Percentiles rank a stretch among this genome's conserved stretches.
Conservation (phyloP, 306 rosid genomes). For the Echinosophora koreensis region DNA sequence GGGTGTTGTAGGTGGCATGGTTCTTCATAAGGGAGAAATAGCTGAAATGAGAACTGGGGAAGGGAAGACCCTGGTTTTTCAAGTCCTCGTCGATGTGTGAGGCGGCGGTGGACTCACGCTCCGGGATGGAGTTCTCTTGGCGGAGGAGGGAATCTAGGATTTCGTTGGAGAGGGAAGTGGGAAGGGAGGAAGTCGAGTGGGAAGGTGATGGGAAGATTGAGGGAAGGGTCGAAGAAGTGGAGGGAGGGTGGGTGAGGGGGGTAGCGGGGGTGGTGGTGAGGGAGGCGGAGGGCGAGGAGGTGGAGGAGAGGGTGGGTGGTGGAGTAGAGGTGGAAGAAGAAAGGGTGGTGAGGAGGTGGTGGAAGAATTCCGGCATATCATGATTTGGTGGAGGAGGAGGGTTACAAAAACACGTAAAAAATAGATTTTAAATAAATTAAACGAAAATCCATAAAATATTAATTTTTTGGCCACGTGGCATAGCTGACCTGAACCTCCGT, state of each 20-base stretch:
- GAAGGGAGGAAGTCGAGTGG: conserved; percentile 80
- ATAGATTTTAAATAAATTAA: too few species aligned
- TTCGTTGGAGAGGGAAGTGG: conserved; percentile 61
- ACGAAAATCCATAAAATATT: too few species aligned
- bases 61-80: conserved; percentile 80
- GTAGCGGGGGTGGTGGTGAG: conserved; percentile 48
- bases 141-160: too few species aligned
- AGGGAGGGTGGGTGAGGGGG: conserved; percentile 48
- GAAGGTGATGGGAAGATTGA: conserved; percentile 65
- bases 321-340: conserved; percentile 68
- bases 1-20: conserved; percentile 80
- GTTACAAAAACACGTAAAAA: too few species aligned
- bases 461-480: too few species aligned
- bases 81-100: too few species aligned
- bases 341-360: conserved; percentile 66
- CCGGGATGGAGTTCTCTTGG: too few species aligned
- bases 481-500: too few species aligned
- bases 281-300: conserved; percentile 81
- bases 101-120: too few species aligned
- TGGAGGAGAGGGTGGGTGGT: conserved; percentile 58
- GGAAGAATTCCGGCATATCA: conserved; percentile 75
- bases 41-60: conserved; percentile 99
- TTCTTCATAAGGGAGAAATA: conserved; percentile 96
- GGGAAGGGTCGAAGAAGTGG: conserved; percentile 73
- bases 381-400: conserved; percentile 83